Percentiles rank a stretch among this genome's conserved stretches.
Conservation (phyloP, 78 protist genomes). For the Thecamonas trahens region DNA sequence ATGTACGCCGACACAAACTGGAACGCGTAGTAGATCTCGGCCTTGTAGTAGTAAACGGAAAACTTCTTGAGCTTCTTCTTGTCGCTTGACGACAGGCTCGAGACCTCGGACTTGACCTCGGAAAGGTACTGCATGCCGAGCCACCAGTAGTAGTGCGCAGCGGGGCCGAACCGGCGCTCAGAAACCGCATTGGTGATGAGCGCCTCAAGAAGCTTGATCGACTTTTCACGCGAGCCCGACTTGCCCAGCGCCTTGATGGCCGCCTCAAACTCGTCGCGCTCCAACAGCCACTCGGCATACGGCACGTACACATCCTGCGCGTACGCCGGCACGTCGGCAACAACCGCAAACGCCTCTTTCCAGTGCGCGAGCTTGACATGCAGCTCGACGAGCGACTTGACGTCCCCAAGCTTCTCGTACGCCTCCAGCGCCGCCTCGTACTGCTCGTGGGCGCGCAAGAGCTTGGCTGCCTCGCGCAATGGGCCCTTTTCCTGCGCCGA, state of each 20-base stretch:
- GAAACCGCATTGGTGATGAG: constrained; percentile 44
- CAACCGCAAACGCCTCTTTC: constrained; percentile 53
- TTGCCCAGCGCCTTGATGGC: constrained; percentile 49
- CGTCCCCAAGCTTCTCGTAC: constrained; percentile 17
- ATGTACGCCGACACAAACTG: constrained; percentile 17
- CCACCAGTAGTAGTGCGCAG: constrained; percentile 32
- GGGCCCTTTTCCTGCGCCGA: not conserved
- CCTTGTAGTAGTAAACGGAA: not conserved
- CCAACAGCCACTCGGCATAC: constrained; percentile 56
- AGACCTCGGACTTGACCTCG: not conserved
- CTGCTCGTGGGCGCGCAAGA: constrained; percentile 15
- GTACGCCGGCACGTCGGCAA: constrained; percentile 4
- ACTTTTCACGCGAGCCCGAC: constrained; percentile 30
- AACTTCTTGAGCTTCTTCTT: not conserved
- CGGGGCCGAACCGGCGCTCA: constrained; percentile 20
- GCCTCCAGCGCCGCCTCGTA: too few species aligned
- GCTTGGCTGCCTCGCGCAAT: constrained; percentile 14
- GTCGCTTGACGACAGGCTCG: not conserved
- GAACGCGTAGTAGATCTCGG: constrained; percentile 56
- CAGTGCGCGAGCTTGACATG: constrained; percentile 30
- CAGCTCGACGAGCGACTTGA: constrained; percentile 18
- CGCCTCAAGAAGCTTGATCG: constrained; percentile 34
- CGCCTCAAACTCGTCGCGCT: constrained; percentile 50
- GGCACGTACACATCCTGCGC: constrained; percentile 43
- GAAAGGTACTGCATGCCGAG: constrained; percentile 17